Evolutionary conservation across 306 rosid genomes (phyloP).

Genomic region (Medicago ruthenica): DNA sequence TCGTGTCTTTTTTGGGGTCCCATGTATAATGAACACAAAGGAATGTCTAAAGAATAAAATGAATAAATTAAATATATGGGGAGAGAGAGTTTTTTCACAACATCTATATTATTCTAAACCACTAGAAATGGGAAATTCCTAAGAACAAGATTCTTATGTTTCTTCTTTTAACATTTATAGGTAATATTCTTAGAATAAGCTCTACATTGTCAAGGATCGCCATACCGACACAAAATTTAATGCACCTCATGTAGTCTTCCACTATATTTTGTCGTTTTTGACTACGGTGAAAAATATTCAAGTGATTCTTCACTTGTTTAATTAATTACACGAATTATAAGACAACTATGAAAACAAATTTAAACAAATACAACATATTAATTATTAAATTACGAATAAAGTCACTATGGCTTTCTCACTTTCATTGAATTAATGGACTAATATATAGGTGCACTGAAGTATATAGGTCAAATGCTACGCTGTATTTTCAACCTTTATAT

Average conservation of each 20-base stretch:
- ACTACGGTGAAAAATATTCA: constrained; percentile 1
- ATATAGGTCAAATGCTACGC: constrained; percentile 45
- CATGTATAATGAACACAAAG: not conserved
- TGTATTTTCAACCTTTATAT: constrained; percentile 17
- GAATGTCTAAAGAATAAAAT: not conserved
- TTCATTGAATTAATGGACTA: not conserved
- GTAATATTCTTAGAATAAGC: constrained; percentile 2
- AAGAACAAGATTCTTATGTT: not conserved
- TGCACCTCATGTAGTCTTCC: constrained; percentile 15
- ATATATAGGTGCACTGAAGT: constrained; percentile 3
- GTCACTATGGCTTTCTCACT: not conserved
- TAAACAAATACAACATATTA: no score
- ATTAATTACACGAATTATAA: no score
- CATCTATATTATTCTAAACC: constrained; percentile 6
- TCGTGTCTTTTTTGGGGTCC: constrained; percentile 1
- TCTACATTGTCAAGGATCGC: constrained; percentile 2
- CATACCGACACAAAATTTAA: constrained; percentile 8
- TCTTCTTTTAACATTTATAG: constrained; percentile 7
- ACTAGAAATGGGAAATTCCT: constrained; percentile 1
- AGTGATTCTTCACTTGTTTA: not conserved
- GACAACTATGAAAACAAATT: not conserved
- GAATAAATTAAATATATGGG: not conserved
- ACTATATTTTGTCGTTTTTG: constrained; percentile 3
- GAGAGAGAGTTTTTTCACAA: not conserved
- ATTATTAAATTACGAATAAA: not conserved